A percentile compares a stretch with the other conserved stretches of the same genome.
These are phyloP conservation scores for Metschnikowia corniflorae DNA, from an alignment of 805 yeast species.

Conservation along the genomic window DNA sequence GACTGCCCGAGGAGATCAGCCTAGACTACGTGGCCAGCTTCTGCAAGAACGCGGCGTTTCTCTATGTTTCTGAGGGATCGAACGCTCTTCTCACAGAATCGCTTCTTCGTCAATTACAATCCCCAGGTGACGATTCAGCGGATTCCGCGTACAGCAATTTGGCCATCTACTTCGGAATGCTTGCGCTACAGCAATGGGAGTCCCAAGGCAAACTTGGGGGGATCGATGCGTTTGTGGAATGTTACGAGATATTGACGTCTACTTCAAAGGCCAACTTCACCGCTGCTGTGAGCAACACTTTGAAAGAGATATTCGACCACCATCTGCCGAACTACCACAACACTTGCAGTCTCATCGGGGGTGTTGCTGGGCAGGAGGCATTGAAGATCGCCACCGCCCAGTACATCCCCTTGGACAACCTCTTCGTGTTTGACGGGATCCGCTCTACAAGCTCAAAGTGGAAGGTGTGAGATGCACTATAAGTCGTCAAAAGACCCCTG, in stretches of 20 bases:
- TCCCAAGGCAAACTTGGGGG: constrained; percentile 23
- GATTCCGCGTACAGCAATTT: constrained; percentile 12
- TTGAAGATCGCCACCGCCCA: constrained; percentile 75
- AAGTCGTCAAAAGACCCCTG: constrained; percentile 61
- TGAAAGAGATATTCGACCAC: constrained; percentile 35
- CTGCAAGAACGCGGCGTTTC: constrained; percentile 56
- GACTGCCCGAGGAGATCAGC: constrained; percentile 27
- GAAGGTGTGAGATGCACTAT: constrained; percentile 26
- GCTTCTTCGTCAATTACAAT: constrained; percentile 1
- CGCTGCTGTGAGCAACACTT: constrained; percentile 16
- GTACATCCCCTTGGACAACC: constrained; percentile 72
- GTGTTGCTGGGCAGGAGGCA: constrained; percentile 80
- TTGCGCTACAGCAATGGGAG: constrained; percentile 28
- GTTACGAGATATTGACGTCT: constrained; percentile 20
- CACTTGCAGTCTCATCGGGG: constrained; percentile 71
- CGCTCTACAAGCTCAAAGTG: constrained; percentile 45
- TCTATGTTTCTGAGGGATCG: constrained; percentile 51
- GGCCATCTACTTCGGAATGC: constrained; percentile 42
- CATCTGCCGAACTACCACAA: constrained; percentile 50
- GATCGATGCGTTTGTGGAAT: constrained; percentile 17
- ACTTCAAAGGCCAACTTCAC: constrained; percentile 19
- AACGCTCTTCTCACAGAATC: constrained; percentile 9
- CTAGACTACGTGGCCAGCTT: constrained; percentile 44
- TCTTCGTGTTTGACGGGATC: constrained; percentile 71
- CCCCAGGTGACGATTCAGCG: background rate